These are phyloP conservation scores for Aciculosporium take DNA, from an alignment of 2,329 filamentous ascomycete genomes.

Conservation along the genomic window DNA sequence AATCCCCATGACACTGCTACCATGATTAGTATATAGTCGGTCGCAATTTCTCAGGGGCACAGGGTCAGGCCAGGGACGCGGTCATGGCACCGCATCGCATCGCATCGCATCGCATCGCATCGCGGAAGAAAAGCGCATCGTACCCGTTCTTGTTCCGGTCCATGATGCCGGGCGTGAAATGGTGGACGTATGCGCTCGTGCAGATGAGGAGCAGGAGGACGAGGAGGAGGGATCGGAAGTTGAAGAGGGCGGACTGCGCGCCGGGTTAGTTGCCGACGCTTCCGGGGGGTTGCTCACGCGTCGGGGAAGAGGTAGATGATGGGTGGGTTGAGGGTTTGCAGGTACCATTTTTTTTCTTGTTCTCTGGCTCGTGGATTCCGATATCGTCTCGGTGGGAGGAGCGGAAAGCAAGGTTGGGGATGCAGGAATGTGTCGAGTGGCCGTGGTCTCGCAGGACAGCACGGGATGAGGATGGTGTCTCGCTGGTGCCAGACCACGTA, in stretches of 20 bases:
- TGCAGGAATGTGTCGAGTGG: neutral
- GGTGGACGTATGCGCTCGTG: conserved; percentile 87
- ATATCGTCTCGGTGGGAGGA: neutral
- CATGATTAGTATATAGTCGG: neutral
- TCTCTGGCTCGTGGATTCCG: neutral
- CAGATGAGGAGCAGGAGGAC: conserved; percentile 92
- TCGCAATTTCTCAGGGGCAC: neutral
- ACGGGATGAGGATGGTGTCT: neutral
- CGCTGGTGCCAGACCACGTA: neutral
- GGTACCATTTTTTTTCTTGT: neutral
- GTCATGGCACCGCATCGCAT: conserved; percentile 26
- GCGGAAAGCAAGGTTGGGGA: too few species aligned
- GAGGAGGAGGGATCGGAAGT: conserved; percentile 92
- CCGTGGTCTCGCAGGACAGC: neutral
- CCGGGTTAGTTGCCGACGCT: too few species aligned
- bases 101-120: neutral
- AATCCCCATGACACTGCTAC: conserved; percentile 55
- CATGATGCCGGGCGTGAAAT: conserved; percentile 76
- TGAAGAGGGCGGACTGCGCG: conserved; percentile 82
- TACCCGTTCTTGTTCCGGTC: conserved; percentile 89
- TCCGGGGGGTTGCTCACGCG: too few species aligned
- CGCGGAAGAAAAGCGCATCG: too few species aligned
- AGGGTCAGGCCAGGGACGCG: neutral
- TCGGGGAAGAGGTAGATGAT: too few species aligned
- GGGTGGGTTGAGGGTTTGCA: neutral